phyloP scores from a whole-genome alignment of 805 yeast species.

The Lipomyces sp. region DNA sequence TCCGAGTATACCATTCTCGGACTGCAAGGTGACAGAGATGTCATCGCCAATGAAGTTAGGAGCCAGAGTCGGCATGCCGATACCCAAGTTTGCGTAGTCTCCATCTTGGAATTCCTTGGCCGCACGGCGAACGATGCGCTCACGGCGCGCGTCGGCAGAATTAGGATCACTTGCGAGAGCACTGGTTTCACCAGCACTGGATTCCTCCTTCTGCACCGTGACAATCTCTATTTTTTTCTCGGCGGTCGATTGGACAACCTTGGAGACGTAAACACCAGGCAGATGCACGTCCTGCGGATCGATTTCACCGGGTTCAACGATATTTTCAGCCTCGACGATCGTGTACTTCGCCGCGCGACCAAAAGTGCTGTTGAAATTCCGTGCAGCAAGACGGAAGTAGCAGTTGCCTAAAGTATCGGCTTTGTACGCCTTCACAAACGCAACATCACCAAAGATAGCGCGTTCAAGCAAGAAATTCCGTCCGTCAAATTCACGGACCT shows the following conservation, averaged over 20 bases:
- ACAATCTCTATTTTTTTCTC: conserved; percentile 46
- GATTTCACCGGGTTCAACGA: conserved; percentile 47
- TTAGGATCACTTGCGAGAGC: conserved; percentile 7
- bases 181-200: conserved; percentile 3
- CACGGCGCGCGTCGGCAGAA: conserved; percentile 33
- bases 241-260: conserved; percentile 43
- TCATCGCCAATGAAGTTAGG: conserved; percentile 42
- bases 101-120: conserved; percentile 48
- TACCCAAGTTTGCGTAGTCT: conserved; percentile 47
- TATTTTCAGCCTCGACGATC: conserved; percentile 52
- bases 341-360: conserved; percentile 47
- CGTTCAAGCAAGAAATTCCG: conserved; percentile 45
- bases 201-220: conserved; percentile 7
- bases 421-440: conserved; percentile 48
- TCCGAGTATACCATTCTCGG: conserved; percentile 51
- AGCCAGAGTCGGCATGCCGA: conserved; percentile 52
- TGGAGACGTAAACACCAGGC: conserved; percentile 46
- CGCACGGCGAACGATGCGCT: conserved; percentile 45
- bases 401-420: conserved; percentile 51
- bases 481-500: conserved; percentile 46
- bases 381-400: conserved; percentile 47
- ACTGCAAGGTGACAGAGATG: conserved; percentile 44
- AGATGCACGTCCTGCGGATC: conserved; percentile 47
- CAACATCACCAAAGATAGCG: conserved; percentile 46
- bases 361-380: conserved; percentile 47